Conservation (phyloP, 345 rosid genomes). For the Capsella bursapastoris region DNA sequence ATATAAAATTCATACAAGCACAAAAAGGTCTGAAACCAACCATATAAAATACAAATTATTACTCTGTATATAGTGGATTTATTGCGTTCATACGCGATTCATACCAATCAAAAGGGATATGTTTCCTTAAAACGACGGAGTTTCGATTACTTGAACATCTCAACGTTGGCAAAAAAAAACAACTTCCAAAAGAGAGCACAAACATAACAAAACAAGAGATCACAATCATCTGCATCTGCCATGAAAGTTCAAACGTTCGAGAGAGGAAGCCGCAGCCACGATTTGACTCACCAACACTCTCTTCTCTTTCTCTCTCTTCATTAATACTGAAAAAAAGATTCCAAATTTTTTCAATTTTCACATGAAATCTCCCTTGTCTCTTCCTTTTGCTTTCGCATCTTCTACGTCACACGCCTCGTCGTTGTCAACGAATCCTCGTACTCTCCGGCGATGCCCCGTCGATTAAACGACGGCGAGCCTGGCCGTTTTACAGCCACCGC, state of each 20-base stretch:
- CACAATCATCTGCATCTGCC: constrained; percentile 25
- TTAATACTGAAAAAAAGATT: constrained; percentile 31
- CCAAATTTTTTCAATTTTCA: constrained; percentile 12
- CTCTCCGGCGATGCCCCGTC: constrained; percentile 63
- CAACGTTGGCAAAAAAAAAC: background rate
- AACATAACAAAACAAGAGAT: constrained; percentile 24
- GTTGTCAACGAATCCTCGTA: constrained; percentile 33
- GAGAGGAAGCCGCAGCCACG: constrained; percentile 31
- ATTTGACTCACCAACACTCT: constrained; percentile 43
- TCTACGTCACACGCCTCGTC: constrained; percentile 1
- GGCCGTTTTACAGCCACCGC: constrained; percentile 60
- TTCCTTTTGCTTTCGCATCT: constrained; percentile 34
- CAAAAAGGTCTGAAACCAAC: background rate
- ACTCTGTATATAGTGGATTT: background rate
- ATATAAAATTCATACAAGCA: background rate
- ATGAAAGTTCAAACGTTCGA: constrained; percentile 41
- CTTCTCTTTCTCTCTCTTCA: constrained; percentile 32
- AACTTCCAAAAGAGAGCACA: background rate
- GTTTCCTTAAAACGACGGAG: constrained; percentile 21
- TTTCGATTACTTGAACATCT: background rate
- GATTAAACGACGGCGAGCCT: constrained; percentile 60
- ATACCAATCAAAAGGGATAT: background rate
- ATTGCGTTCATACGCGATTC: background rate
- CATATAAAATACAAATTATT: background rate
- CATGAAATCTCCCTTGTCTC: constrained; percentile 35